Percentiles rank a stretch among this genome's conserved stretches.
Conservation (phyloP, 805 yeast species). For the Pichia exigua region DNA sequence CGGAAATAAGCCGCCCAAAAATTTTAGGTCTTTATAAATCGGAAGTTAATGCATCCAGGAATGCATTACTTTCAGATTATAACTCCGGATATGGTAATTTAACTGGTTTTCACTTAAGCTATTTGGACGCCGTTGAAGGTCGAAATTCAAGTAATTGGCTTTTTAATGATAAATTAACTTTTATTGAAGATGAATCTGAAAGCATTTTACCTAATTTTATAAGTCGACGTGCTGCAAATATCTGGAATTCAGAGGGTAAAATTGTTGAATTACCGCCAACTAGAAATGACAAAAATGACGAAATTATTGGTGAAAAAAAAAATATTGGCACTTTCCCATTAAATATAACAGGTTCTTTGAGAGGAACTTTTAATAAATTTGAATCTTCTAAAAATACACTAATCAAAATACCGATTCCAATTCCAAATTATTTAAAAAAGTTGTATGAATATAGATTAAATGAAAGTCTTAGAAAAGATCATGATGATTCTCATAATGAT, state of each 20-base stretch:
- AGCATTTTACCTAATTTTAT: slow-evolving; percentile 56
- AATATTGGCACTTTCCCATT: slow-evolving; percentile 26
- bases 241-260: slow-evolving; percentile 43
- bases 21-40: slow-evolving; percentile 31
- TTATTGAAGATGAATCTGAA: slow-evolving; percentile 42
- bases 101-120: slow-evolving; percentile 65
- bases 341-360: slow-evolving; percentile 42
- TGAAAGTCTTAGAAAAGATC: slow-evolving; percentile 7
- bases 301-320: slow-evolving; percentile 12
- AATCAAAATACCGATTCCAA: slow-evolving; percentile 21
- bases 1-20: slow-evolving; percentile 16
- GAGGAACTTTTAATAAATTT: slow-evolving; percentile 32
- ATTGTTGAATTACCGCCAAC: slow-evolving; percentile 11
- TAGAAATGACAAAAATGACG: slow-evolving; percentile 11
- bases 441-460: slow-evolving; percentile 17
- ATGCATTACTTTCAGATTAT: slow-evolving; percentile 35
- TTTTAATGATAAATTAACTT: slow-evolving; percentile 30
- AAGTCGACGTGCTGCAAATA: slow-evolving; percentile 35
- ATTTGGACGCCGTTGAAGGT: slow-evolving; percentile 45
- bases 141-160: slow-evolving; percentile 51
- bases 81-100: slow-evolving; percentile 55
- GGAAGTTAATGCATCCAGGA: slow-evolving; percentile 26
- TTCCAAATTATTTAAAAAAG: slow-evolving; percentile 23
- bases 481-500: not conserved
- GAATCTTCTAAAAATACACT: slow-evolving; percentile 1